phyloP scores from a whole-genome alignment of 441 rosid genomes.

The Gossypium trilobum region DNA sequence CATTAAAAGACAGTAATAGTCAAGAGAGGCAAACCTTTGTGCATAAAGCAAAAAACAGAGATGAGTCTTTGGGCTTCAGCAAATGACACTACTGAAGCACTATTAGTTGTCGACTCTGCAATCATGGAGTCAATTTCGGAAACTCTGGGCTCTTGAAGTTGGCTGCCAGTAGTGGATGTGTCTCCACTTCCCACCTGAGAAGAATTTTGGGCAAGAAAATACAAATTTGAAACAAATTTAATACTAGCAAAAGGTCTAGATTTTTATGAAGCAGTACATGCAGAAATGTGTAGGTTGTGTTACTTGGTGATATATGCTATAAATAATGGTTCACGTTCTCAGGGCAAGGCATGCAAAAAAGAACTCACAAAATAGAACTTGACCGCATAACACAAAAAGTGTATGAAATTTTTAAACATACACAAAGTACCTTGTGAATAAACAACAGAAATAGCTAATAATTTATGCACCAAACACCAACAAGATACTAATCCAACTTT shows the following conservation, averaged over 20 bases:
- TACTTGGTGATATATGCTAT: background rate
- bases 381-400: background rate
- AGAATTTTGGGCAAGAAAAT: conserved; percentile 20
- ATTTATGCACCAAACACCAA: background rate
- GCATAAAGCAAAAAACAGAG: conserved; percentile 89
- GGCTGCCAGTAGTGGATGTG: conserved; percentile 48
- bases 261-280: conserved; percentile 4
- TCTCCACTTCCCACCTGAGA: conserved; percentile 52
- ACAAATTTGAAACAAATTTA: background rate
- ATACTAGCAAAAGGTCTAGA: background rate
- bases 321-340: background rate
- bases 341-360: background rate
- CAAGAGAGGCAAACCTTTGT: conserved; percentile 53
- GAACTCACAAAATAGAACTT: background rate
- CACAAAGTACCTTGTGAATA: background rate
- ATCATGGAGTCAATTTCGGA: conserved; percentile 39
- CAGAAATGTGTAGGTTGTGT: background rate
- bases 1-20: conserved; percentile 3
- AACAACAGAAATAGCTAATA: background rate
- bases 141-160: conserved; percentile 39
- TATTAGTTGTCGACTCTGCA: conserved; percentile 36
- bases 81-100: conserved; percentile 44
- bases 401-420: background rate
- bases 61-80: conserved; percentile 76
- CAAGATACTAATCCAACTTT: background rate